Evolutionary conservation across 768 basidiomycete genomes (phyloP), one percentile per base, ranked within the genome.

Genomic region (Rhizopogon roseolus): DNA sequence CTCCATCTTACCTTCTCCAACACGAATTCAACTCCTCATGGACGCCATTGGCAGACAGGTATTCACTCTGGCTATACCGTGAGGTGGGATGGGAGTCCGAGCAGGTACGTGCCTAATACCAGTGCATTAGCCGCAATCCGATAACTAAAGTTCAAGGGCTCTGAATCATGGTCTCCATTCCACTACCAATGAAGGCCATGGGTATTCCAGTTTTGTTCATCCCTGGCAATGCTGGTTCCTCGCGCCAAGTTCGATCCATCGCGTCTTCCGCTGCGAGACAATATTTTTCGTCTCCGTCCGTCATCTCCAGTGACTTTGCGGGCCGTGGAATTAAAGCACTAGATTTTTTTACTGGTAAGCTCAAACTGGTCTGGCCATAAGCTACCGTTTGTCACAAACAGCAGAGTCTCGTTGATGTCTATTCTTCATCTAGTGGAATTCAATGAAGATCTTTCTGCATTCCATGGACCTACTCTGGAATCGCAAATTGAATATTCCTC

Each of bases 201-300:
- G 91, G 93, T 38, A 64, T 80, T 16, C 97, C 97, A n/a, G 92
- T 96, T 28, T 76, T 99, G 28, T 99, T 98, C 73, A 88, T 98
- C 41, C 97, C 97, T 2, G 97, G 97, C 7, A 98, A 98, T 67
- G 96, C 96, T 22, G 97, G 97, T 5, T 95, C 92, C 2, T 94
- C 89, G 34, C 86, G 84, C 59, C 97, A 98, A 76, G 89, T 91
- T 44, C 85, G 97, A 58, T 95, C 93, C 11, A 93, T 98, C 60
- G 96, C 96, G 4, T 93, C 92, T 11, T 94, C 93, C 9, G 91
- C 93, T 5, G 74, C 88, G 0, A 78, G 90, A 49, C 92, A 95
- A 60, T 94, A 81, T 64, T 91, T 81, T 63, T 71, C 78, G 13
- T 75, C 79, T 25, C 92, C 89, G 0, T 71, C 77, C 55, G 66